These are phyloP conservation scores for Oryza meyeriana DNA, from an alignment of 176 grass and related monocot genomes.

Conservation along the genomic window DNA sequence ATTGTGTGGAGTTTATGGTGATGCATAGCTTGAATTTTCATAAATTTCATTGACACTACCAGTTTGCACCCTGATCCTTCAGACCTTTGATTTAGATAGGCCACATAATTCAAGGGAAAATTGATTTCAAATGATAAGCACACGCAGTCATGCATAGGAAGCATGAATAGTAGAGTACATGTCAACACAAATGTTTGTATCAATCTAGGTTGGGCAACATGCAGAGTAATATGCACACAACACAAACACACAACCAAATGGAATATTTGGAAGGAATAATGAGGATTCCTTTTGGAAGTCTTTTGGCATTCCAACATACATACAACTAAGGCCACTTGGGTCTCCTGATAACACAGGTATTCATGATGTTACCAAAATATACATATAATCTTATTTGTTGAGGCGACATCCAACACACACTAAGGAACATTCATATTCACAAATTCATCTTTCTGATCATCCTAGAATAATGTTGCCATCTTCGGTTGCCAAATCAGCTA, in stretches of 20 bases:
- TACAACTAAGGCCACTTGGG: slow-evolving; percentile 12
- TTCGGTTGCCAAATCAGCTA: slow-evolving; percentile 8
- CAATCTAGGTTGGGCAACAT: background rate
- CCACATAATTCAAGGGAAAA: background rate
- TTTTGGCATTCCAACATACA: slow-evolving; percentile 28
- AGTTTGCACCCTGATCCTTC: no score
- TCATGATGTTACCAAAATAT: slow-evolving; percentile 32
- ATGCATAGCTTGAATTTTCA: no score
- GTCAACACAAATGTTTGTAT: background rate
- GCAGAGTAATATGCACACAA: background rate
- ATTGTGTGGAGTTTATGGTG: no score
- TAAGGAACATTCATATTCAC: slow-evolving; percentile 38
- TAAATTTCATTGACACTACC: no score
- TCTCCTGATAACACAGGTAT: background rate
- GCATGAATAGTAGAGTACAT: background rate
- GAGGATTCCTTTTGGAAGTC: background rate
- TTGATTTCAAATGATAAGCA: background rate
- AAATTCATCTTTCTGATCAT: slow-evolving; percentile 15
- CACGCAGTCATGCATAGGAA: background rate
- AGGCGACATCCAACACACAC: slow-evolving; percentile 25
- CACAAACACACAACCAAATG: background rate
- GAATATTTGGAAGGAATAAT: background rate
- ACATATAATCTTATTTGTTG: slow-evolving; percentile 40
- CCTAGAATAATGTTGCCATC: slow-evolving; percentile 15
- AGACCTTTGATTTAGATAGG: background rate